Percentiles rank a stretch among this genome's conserved stretches.
These are phyloP conservation scores for Candida oleophila DNA, from an alignment of 805 yeast species.

Conservation along the genomic window DNA sequence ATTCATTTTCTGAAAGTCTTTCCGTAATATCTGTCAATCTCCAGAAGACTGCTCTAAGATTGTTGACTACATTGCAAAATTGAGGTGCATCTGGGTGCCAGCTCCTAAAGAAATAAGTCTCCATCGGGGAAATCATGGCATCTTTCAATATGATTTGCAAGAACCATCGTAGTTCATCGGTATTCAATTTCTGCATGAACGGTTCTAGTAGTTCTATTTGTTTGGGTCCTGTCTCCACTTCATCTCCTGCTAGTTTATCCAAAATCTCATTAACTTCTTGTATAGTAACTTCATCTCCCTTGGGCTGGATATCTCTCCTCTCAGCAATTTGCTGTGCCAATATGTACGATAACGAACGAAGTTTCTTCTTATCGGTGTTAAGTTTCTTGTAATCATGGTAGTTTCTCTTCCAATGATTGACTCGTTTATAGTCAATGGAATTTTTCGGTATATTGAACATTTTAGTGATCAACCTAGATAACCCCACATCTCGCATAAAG, in stretches of 20 bases:
- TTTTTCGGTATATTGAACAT: slow-evolving; percentile 58
- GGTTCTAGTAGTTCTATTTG: slow-evolving; percentile 47
- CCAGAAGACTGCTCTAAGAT: slow-evolving; percentile 58
- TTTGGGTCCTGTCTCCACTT: slow-evolving; percentile 24
- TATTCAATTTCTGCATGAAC: slow-evolving; percentile 53
- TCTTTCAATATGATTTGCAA: slow-evolving; percentile 63
- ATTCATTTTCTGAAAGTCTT: slow-evolving; percentile 41
- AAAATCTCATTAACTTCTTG: slow-evolving; percentile 27
- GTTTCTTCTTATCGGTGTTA: slow-evolving; percentile 44
- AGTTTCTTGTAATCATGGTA: slow-evolving; percentile 27
- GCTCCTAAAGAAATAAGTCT: slow-evolving; percentile 49
- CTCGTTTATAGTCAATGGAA: slow-evolving; percentile 55
- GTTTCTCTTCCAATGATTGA: slow-evolving; percentile 35
- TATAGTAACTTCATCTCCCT: slow-evolving; percentile 18
- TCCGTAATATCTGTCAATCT: slow-evolving; percentile 50
- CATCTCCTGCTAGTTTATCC: slow-evolving; percentile 22
- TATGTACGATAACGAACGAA: slow-evolving; percentile 47
- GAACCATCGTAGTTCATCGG: slow-evolving; percentile 66
- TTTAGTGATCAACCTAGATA: slow-evolving; percentile 49
- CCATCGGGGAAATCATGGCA: slow-evolving; percentile 61
- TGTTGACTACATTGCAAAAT: slow-evolving; percentile 63
- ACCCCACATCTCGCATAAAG: slow-evolving; percentile 59
- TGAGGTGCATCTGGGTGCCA: slow-evolving; percentile 83
- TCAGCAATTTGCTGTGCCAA: slow-evolving; percentile 48
- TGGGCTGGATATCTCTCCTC: slow-evolving; percentile 47